phyloP scores from a whole-genome alignment of 2,329 filamentous ascomycete genomes.

The Zasmidium angulare region DNA sequence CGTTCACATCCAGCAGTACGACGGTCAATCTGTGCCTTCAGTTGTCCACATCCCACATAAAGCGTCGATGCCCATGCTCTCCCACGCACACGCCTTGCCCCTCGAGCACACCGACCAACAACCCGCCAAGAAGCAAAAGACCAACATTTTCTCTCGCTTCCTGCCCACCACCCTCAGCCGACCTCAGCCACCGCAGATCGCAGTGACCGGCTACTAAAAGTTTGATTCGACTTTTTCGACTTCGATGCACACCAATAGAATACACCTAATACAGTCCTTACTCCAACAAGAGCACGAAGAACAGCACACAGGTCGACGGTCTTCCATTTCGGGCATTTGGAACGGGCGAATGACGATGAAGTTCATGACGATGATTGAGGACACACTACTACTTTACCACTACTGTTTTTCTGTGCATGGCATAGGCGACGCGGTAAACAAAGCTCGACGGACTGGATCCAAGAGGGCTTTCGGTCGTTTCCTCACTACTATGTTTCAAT shows the following conservation, averaged over 20 bases:
- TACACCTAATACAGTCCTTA: slow-evolving; percentile 8
- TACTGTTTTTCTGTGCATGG: not conserved
- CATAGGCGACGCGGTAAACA: not conserved
- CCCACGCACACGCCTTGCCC: slow-evolving; percentile 24
- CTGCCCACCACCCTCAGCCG: slow-evolving; percentile 32
- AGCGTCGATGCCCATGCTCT: slow-evolving; percentile 24
- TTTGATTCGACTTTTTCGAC: not conserved
- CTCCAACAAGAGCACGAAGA: slow-evolving; percentile 1
- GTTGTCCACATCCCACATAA: slow-evolving; percentile 44
- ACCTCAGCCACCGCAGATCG: slow-evolving; percentile 12
- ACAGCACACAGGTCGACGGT: not conserved
- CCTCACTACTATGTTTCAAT: not conserved
- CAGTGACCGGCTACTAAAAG: slow-evolving; percentile 22
- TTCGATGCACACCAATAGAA: slow-evolving; percentile 9
- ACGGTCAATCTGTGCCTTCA: slow-evolving; percentile 41
- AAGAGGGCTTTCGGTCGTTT: not conserved
- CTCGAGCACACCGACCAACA: slow-evolving; percentile 32
- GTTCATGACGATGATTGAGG: not conserved
- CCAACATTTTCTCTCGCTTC: slow-evolving; percentile 40
- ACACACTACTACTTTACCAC: not conserved
- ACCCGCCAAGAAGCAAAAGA: slow-evolving; percentile 38
- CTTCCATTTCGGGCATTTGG: not conserved
- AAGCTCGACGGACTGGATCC: slow-evolving; percentile 5
- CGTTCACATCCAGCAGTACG: slow-evolving; percentile 42
- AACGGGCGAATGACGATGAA: not conserved